Percentiles rank a stretch among this genome's conserved stretches.
These are phyloP conservation scores for Pichia sorboxylosa DNA, from an alignment of 1,139 yeast species.

Conservation along the genomic window DNA sequence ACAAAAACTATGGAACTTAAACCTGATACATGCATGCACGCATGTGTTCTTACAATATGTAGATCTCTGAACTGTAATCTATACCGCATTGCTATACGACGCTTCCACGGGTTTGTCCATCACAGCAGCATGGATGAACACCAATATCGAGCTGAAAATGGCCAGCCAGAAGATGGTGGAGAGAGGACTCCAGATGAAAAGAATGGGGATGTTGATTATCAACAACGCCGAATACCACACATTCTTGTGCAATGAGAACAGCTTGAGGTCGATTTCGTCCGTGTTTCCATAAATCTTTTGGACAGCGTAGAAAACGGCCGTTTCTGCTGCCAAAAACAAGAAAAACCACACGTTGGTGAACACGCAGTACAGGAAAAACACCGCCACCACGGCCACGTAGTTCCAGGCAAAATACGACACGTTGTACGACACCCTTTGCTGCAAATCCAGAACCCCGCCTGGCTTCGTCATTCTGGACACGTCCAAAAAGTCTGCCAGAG, in stretches of 20 bases:
- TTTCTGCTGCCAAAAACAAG: constrained; percentile 53
- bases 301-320: constrained; percentile 61
- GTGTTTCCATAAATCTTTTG: constrained; percentile 50
- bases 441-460: constrained; percentile 38
- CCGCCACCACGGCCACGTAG: constrained; percentile 35
- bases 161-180: constrained; percentile 86
- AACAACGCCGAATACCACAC: constrained; percentile 73
- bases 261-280: constrained; percentile 53
- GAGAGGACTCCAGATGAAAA: constrained; percentile 80
- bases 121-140: constrained; percentile 77
- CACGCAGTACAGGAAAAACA: constrained; percentile 18
- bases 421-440: constrained; percentile 41
- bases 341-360: constrained; percentile 41
- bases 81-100: constrained; percentile 69
- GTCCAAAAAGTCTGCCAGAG: constrained; percentile 50
- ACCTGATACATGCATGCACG: neutral
- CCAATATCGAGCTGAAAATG: constrained; percentile 73
- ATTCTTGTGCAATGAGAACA: constrained; percentile 54
- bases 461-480: constrained; percentile 42
- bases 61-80: constrained; percentile 7
- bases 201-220: constrained; percentile 50
- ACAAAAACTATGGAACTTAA: too few species aligned
- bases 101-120: constrained; percentile 95
- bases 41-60: neutral
- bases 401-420: constrained; percentile 45